phyloP scores from a whole-genome alignment of 495 filamentous ascomycete species.

The Letharia columbiana region DNA sequence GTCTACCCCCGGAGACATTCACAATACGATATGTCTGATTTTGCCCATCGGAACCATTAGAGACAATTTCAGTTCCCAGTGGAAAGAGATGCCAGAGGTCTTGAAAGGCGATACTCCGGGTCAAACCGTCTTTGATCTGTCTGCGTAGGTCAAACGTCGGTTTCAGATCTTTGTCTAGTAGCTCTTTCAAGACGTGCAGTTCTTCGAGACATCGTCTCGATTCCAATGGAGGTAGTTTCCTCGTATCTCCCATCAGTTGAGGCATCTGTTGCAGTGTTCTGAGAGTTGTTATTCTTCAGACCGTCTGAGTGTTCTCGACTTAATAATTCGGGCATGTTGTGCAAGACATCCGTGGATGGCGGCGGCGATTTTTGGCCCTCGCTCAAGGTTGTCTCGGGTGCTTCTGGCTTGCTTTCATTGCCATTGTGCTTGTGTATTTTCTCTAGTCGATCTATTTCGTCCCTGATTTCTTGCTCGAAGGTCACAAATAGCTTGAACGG shows the following conservation, averaged over 20 bases:
- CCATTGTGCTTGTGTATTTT: not conserved
- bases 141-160: not conserved
- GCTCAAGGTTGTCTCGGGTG: not conserved
- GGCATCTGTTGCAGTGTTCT: not conserved
- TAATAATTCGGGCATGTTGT: not conserved
- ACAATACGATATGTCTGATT: not conserved
- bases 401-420: not conserved
- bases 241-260: not conserved
- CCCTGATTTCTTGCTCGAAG: not conserved
- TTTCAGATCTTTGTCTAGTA: slow-evolving; percentile 1
- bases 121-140: not conserved
- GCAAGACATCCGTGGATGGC: not conserved
- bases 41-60: not conserved
- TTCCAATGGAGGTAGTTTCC: not conserved
- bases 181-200: not conserved
- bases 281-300: not conserved
- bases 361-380: not conserved
- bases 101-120: not conserved
- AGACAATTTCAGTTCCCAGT: not conserved
- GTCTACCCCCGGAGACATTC: not conserved
- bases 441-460: not conserved
- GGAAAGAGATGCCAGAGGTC: slow-evolving; percentile 2
- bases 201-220: not conserved
- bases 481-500: not conserved
- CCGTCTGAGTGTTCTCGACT: not conserved